Base-by-base conservation (phyloP, 129 eudicot species). In the Tagetes erecta region DNA sequence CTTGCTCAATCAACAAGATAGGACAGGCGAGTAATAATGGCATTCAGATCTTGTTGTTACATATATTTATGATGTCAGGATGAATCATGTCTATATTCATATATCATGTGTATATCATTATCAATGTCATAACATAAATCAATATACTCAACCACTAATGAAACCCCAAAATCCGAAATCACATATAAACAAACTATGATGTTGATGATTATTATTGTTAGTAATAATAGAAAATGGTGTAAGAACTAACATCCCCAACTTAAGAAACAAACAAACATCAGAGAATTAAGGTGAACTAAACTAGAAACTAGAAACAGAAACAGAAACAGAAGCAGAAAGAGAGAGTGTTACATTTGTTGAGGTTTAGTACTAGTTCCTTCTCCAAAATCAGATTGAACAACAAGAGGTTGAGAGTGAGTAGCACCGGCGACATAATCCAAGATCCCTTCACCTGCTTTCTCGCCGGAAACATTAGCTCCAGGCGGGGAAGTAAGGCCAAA, bases 401-500 rank as follows among this genome's bases (percentile, higher is more conserved):
- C 70, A 8, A 20, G 27, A 20, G 57, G 40, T 52, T 70, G 74
- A 0, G 77, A 75, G 8, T 64, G 78, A 12, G 27, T 20, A 20
- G 27, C 27, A 20, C 87, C 87, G 11, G 92, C 86, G 9, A 90
- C 88, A 74, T 68, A 87, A 42, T 85, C 88, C 68, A 90, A 69
- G 84, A 90, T 70, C 42, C 90, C 96, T 67, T 87, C 90, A 2
- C 89, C 90, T n/a, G 92, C 79, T 76, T 87, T 83, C 58, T 83
- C 88, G 6, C 80, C 87, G 65, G 78, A 60, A 79, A 65, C 75
- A n/a, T 83, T 84, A 0, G 79, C 44, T 8, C 38, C 47, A 20
- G 83, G 88, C 50, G 92, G 96, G 3, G 84, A 83, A 47, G 79
- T 85, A 78, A 81, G 77, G 39, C 84, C 90, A 14, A 90, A 78